Conservation (phyloP, 1,284 basidiomycete species). For the Fomitiporia mediterranea region DNA sequence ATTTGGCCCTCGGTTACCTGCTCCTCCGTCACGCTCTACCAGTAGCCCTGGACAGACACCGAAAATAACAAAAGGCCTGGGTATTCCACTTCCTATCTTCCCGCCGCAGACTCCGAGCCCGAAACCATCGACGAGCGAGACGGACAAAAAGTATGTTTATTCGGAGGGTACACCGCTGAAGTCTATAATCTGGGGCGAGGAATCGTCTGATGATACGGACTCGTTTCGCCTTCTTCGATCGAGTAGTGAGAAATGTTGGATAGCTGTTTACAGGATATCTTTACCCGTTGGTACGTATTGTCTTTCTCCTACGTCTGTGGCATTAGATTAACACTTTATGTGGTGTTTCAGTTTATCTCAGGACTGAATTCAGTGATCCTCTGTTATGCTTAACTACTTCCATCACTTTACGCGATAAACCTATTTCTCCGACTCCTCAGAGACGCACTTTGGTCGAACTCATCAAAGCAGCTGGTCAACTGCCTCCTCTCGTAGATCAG, state of each 20-base stretch:
- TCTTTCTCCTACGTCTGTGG: constrained; percentile 5
- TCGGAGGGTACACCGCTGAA: constrained; percentile 72
- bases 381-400: constrained; percentile 78
- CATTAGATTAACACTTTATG: constrained; percentile 9
- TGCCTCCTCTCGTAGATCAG: constrained; percentile 22
- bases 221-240: constrained; percentile 63
- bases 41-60: constrained; percentile 18
- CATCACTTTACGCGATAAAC: constrained; percentile 71
- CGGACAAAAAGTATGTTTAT: constrained; percentile 67
- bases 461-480: constrained; percentile 34
- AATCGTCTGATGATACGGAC: constrained; percentile 43
- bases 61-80: constrained; percentile 30
- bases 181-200: constrained; percentile 69
- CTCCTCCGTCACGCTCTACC: constrained; percentile 37
- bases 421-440: constrained; percentile 46
- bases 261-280: constrained; percentile 69
- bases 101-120: constrained; percentile 75
- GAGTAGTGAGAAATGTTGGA: constrained; percentile 54
- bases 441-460: constrained; percentile 50
- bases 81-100: constrained; percentile 56
- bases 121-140: constrained; percentile 59
- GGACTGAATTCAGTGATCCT: constrained; percentile 66
- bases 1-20: constrained; percentile 35
- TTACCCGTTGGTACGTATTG: constrained; percentile 65
- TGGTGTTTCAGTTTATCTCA: constrained; percentile 55